phyloP scores from a whole-genome alignment of 1,139 yeast genomes.

The Pichiaceae sp. region DNA sequence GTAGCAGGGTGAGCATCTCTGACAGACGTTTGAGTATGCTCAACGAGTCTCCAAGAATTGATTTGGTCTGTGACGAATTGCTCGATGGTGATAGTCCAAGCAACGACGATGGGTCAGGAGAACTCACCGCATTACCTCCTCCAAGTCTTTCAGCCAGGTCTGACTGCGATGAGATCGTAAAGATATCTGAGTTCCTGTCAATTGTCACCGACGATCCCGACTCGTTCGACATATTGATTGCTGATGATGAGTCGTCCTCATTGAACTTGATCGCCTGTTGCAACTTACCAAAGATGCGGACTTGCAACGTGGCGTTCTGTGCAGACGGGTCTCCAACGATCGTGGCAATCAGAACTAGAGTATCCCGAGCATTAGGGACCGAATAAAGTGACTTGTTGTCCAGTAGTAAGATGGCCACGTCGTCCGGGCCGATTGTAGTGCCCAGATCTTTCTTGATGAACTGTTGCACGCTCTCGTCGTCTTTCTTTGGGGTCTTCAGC shows the following conservation, averaged over 20 bases:
- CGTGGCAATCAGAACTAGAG: constrained; percentile 20
- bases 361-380: constrained; percentile 21
- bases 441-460: constrained; percentile 14
- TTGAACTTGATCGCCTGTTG: constrained; percentile 16
- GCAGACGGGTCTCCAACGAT: constrained; percentile 5
- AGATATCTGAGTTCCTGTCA: constrained; percentile 17
- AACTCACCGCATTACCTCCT: constrained; percentile 4
- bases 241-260: constrained; percentile 10
- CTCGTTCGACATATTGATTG: constrained; percentile 7
- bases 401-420: constrained; percentile 18
- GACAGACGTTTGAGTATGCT: constrained; percentile 19
- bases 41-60: constrained; percentile 17
- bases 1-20: constrained; percentile 18
- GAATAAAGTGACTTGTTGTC: constrained; percentile 21
- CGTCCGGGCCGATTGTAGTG: constrained; percentile 9
- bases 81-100: not conserved
- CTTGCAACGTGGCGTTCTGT: constrained; percentile 14
- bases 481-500: constrained; percentile 24
- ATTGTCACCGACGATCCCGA: constrained; percentile 17
- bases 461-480: constrained; percentile 11
- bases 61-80: not conserved
- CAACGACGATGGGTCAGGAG: not conserved
- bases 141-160: constrained; percentile 15
- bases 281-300: constrained; percentile 22
- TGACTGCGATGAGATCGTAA: constrained; percentile 19